phyloP scores from a whole-genome alignment of 139 green algal genomes.

The Closterium sp. region DNA sequence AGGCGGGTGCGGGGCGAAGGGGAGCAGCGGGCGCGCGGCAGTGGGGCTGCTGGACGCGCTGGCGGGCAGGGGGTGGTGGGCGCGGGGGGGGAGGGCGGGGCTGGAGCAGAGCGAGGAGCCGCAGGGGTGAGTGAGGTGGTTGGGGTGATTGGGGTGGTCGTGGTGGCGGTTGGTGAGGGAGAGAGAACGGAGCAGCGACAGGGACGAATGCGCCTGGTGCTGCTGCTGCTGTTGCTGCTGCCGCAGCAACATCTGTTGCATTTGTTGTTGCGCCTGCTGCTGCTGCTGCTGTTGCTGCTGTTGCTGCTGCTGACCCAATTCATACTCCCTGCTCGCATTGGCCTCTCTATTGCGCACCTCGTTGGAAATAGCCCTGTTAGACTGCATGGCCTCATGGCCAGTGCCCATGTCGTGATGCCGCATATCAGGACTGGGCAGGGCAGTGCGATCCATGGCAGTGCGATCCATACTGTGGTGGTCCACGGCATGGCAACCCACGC shows the following conservation, averaged over 20 bases:
- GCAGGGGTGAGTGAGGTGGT: neutral
- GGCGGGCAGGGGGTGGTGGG: neutral
- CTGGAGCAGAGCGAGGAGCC: neutral
- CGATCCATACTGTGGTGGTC: too few relatives aligned
- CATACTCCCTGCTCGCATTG: too few relatives aligned
- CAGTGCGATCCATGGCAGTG: too few relatives aligned
- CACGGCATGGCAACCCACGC: neutral
- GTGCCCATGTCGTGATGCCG: too few relatives aligned
- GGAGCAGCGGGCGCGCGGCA: neutral
- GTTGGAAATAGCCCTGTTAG: too few relatives aligned
- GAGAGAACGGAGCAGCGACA: neutral
- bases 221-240: neutral
- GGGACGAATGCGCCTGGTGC: neutral
- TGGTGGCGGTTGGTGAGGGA: neutral
- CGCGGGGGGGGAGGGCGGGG: too few relatives aligned
- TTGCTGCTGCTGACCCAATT: neutral
- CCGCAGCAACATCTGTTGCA: neutral
- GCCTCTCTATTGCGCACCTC: too few relatives aligned
- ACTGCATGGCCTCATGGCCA: too few relatives aligned
- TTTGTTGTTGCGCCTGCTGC: neutral
- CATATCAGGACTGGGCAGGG: too few relatives aligned
- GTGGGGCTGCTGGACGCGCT: neutral
- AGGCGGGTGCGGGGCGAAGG: neutral
- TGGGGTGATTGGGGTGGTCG: too few relatives aligned
- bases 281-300: too few relatives aligned